Evolutionary conservation across 2,329 filamentous ascomycete genomes (phyloP).

Genomic region (Exophiala lecanii-corni): DNA sequence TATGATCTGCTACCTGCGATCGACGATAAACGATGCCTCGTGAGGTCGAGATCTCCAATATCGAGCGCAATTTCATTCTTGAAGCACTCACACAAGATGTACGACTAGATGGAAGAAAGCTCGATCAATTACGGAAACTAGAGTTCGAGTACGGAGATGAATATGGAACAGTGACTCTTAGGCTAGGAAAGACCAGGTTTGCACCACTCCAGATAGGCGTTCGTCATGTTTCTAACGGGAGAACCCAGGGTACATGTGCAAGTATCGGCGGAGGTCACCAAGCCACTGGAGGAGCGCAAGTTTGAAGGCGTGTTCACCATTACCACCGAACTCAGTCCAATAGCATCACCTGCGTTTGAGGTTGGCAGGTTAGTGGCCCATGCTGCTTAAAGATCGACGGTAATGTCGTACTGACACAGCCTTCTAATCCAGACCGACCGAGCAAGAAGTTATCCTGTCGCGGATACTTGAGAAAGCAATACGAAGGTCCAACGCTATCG

Average conservation of each 20-base stretch:
- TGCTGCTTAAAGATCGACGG: constrained; percentile 1
- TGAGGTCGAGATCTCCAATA: constrained; percentile 83
- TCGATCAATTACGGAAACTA: constrained; percentile 74
- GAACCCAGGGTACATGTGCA: constrained; percentile 68
- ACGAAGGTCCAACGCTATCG: constrained; percentile 83
- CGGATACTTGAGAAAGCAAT: constrained; percentile 90
- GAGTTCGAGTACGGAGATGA: constrained; percentile 82
- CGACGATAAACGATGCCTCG: constrained; percentile 79
- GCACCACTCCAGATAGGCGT: constrained; percentile 17
- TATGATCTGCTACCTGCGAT: no score
- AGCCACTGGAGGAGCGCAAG: constrained; percentile 79
- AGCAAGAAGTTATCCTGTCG: constrained; percentile 79
- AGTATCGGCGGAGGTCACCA: constrained; percentile 81
- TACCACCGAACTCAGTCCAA: constrained; percentile 81
- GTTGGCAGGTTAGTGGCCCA: constrained; percentile 58
- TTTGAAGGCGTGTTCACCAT: constrained; percentile 96
- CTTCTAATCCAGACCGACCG: constrained; percentile 69
- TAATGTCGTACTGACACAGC: constrained; percentile 7
- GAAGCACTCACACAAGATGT: constrained; percentile 76
- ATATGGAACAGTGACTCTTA: constrained; percentile 82
- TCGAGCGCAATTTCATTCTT: constrained; percentile 80
- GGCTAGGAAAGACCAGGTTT: constrained; percentile 84
- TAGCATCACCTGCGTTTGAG: constrained; percentile 88
- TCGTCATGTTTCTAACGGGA: constrained; percentile 8
- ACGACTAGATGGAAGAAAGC: constrained; percentile 75